Conservation (phyloP, 1,284 basidiomycete genomes). For the Sporisorium exsertum region DNA sequence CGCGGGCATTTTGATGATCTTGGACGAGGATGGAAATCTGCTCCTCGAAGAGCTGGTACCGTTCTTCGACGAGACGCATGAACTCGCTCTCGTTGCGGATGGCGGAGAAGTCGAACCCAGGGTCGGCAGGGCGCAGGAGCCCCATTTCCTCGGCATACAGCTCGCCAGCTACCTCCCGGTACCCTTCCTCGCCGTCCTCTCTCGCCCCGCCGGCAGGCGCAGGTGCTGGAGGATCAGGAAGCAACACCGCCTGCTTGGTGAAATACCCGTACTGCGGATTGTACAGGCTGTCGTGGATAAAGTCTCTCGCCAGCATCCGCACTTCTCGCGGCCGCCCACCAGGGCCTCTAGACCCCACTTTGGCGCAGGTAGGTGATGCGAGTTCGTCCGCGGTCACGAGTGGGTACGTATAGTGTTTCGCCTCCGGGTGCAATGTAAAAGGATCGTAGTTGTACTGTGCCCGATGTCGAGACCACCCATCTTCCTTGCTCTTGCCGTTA, state of each 20-base stretch:
- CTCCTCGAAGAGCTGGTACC: slow-evolving; percentile 70
- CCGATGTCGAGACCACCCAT: slow-evolving; percentile 53
- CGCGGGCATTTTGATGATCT: slow-evolving; percentile 8
- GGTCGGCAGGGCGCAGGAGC: slow-evolving; percentile 22
- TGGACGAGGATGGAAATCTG: slow-evolving; percentile 36
- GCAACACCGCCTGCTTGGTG: slow-evolving; percentile 65
- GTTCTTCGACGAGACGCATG: slow-evolving; percentile 80
- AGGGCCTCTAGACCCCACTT: slow-evolving; percentile 7
- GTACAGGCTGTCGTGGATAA: slow-evolving; percentile 95
- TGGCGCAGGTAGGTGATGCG: slow-evolving; percentile 5
- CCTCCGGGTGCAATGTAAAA: slow-evolving; percentile 57
- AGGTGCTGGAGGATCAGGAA: slow-evolving; percentile 41
- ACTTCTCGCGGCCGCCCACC: slow-evolving; percentile 76
- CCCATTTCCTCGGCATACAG: slow-evolving; percentile 36
- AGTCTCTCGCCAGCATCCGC: slow-evolving; percentile 95
- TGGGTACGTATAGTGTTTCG: slow-evolving; percentile 57
- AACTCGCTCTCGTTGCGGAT: slow-evolving; percentile 82
- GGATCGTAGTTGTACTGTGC: slow-evolving; percentile 68
- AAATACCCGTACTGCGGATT: slow-evolving; percentile 99
- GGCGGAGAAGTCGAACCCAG: slow-evolving; percentile 77
- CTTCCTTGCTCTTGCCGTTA: not conserved
- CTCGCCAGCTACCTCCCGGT: slow-evolving; percentile 17
- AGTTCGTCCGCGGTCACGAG: slow-evolving; percentile 56
- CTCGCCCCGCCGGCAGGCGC: not conserved
- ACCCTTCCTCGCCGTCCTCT: not conserved